Evolutionary conservation across 148 eudicot genomes (phyloP).

Genomic region (Silene latifolia): DNA sequence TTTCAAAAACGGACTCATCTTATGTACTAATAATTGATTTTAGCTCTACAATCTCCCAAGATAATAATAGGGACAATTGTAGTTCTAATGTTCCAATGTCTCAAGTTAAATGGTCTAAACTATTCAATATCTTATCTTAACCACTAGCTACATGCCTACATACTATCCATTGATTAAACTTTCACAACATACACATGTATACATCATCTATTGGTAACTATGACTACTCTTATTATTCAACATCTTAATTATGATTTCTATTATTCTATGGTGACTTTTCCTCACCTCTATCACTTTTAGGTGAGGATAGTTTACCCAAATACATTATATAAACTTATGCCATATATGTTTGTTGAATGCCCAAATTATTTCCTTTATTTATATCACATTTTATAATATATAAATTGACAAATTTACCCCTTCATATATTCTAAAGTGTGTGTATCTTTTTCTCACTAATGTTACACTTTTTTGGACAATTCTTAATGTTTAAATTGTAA

Average conservation of each 20-base stretch:
- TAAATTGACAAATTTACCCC: neutral
- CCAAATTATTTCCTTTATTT: neutral
- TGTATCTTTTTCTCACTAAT: neutral
- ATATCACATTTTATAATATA: neutral
- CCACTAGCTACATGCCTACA: too few relatives aligned
- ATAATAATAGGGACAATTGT: too few relatives aligned
- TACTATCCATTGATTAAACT: too few relatives aligned
- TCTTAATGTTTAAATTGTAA: neutral
- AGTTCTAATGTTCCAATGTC: too few relatives aligned
- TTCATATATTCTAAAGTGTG: neutral
- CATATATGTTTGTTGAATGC: neutral
- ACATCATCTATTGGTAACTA: neutral
- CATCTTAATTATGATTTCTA: constrained; percentile 5
- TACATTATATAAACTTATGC: neutral
- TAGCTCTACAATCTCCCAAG: too few relatives aligned
- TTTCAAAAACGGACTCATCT: too few relatives aligned
- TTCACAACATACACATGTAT: neutral
- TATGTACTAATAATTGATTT: too few relatives aligned
- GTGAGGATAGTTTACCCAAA: constrained; percentile 27
- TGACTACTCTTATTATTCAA: neutral
- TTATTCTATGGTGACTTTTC: neutral
- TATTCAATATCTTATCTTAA: too few relatives aligned
- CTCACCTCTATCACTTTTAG: constrained; percentile 15
- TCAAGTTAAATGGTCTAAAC: too few relatives aligned
- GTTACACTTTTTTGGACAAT: neutral